Evolutionary conservation across 768 basidiomycete genomes (phyloP).

Genomic region (Leccinum boreale): DNA sequence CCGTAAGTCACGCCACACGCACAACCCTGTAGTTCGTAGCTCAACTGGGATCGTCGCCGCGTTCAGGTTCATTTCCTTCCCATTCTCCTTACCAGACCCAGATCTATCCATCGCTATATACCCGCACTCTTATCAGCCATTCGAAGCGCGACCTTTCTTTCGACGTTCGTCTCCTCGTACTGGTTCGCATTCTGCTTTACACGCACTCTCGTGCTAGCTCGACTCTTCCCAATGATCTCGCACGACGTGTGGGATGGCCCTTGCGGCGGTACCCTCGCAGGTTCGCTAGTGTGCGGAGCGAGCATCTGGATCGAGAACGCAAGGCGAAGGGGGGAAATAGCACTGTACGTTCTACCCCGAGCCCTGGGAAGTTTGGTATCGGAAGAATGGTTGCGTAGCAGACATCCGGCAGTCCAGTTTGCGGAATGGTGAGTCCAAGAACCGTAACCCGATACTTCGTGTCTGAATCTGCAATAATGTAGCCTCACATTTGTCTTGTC

Average conservation of each 20-base stretch:
- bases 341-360: slow-evolving; percentile 71
- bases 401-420: slow-evolving; percentile 37
- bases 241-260: slow-evolving; percentile 83
- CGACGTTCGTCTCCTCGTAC: slow-evolving; percentile 65
- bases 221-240: slow-evolving; percentile 60
- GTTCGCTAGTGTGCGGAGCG: slow-evolving; percentile 65
- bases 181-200: slow-evolving; percentile 71
- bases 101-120: slow-evolving; percentile 42
- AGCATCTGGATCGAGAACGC: slow-evolving; percentile 81
- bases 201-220: slow-evolving; percentile 62
- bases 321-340: slow-evolving; percentile 71
- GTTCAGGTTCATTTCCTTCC: slow-evolving; percentile 69
- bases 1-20: slow-evolving; percentile 44
- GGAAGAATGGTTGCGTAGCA: slow-evolving; percentile 46
- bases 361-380: slow-evolving; percentile 66
- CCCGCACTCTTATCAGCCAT: slow-evolving; percentile 46
- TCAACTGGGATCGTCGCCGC: slow-evolving; percentile 1
- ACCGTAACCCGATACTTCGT: neutral
- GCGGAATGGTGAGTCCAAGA: slow-evolving; percentile 50
- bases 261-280: slow-evolving; percentile 60
- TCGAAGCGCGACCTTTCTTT: slow-evolving; percentile 70
- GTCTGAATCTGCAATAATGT: slow-evolving; percentile 11
- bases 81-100: slow-evolving; percentile 56
- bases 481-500: slow-evolving; percentile 63
- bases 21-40: neutral